Base-by-base conservation (phyloP, 176 grass and related monocot species). In the Secale cereale region DNA sequence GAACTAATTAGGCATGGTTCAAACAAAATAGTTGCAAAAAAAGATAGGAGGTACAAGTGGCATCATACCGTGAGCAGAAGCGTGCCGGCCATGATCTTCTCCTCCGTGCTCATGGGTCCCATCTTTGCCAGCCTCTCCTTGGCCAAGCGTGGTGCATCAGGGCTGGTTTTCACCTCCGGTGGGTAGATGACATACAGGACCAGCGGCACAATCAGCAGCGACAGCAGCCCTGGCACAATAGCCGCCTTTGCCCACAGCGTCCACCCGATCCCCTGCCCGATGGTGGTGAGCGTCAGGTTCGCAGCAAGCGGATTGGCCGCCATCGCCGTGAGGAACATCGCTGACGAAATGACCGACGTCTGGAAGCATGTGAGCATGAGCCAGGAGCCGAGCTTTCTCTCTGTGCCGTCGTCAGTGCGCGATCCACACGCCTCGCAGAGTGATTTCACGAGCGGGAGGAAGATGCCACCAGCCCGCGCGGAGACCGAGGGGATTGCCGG, bases 341-440 rank as follows among this genome's bases (percentile, higher is more conserved):
- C 82, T 0, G 97, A 99, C 2, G 97, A 99, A 60, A 96, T 74
- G 60, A 92, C 97, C 1, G 97, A 96, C 17, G 97, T 99, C 84
- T 96, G 97, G 85, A 99, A 99, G 79, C 97, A 99, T 1, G 97
- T 99, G 76, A 99, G 88, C 97, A 99, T 99, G 70, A 99, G 91
- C 97, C 97, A 99, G 0, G 97, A 46, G n/a, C 97, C 97, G 37
- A 99, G 94, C 75, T 52, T 86, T 6, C 84, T 27, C 88, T 94
- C 97, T 0, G 93, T 94, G 36, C 91, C 97, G 31, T 99, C 97
- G 37, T 94, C 91, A 2, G 37, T 70, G 81, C 92, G 91, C 22
- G 93, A 96, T 0, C 94, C 97, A 13, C 96, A 98, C 0, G 96
- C 96, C 75, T 67, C 87, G 69, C 91, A 98, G 60, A 98, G 89